Conservation (phyloP, 257 asterid genomes). For the Jacaranda copaia region DNA sequence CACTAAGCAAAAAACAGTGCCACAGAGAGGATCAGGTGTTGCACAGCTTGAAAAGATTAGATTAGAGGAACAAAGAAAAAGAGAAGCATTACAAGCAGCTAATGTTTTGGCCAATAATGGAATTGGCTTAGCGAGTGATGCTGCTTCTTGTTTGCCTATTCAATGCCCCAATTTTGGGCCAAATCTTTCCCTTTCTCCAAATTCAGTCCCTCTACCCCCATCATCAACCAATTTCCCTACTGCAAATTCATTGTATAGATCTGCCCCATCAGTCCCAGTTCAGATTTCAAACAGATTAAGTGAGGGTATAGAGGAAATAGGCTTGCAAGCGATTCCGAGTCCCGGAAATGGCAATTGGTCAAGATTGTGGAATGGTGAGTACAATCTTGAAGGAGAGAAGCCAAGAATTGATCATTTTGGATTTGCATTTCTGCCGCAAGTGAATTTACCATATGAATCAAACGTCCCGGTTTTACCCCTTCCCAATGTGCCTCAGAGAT, state of each 20-base stretch:
- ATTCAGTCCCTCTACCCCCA: slow-evolving; percentile 16
- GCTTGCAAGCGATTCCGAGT: slow-evolving; percentile 37
- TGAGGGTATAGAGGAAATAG: slow-evolving; percentile 39
- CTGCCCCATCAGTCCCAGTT: slow-evolving; percentile 41
- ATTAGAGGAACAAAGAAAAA: slow-evolving; percentile 64
- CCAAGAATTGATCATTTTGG: slow-evolving; percentile 46
- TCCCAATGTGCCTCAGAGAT: slow-evolving; percentile 50
- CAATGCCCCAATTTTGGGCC: slow-evolving; percentile 40
- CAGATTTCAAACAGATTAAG: slow-evolving; percentile 41
- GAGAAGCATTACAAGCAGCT: slow-evolving; percentile 49
- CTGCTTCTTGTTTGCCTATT: slow-evolving; percentile 29
- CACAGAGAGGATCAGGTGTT: slow-evolving; percentile 85
- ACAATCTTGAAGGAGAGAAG: slow-evolving; percentile 43
- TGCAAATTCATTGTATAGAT: slow-evolving; percentile 42
- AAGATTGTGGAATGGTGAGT: slow-evolving; percentile 50
- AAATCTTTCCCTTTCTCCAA: slow-evolving; percentile 36
- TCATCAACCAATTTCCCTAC: slow-evolving; percentile 37
- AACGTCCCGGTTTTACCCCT: slow-evolving; percentile 39
- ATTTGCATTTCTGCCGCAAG: slow-evolving; percentile 32
- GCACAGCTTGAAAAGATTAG: slow-evolving; percentile 81
- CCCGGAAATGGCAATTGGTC: slow-evolving; percentile 51
- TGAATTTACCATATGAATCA: slow-evolving; percentile 42
- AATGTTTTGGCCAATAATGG: slow-evolving; percentile 44
- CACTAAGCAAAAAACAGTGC: slow-evolving; percentile 64
- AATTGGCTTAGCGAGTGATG: slow-evolving; percentile 42